Conservation (phyloP, 495 filamentous ascomycete species). For the Geoglossum glabrum region DNA sequence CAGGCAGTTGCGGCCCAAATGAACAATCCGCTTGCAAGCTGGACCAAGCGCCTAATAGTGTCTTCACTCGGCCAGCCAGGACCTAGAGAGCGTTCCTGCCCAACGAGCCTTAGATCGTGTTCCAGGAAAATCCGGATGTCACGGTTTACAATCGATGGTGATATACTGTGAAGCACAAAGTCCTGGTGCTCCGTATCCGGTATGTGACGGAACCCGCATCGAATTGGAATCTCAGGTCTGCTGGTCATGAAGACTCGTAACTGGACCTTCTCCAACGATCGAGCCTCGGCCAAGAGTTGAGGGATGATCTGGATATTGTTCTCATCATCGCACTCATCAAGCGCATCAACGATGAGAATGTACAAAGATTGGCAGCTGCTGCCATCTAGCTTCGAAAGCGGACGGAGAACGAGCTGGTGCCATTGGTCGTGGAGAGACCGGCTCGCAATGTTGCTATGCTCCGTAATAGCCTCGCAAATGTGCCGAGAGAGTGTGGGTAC, state of each 20-base stretch:
- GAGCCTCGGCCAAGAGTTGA: slow-evolving; percentile 10
- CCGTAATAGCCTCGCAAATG: slow-evolving; percentile 7
- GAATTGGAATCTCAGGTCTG: slow-evolving; percentile 6
- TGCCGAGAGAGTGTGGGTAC: background rate
- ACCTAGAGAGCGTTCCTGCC: background rate
- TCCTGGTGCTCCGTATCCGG: background rate
- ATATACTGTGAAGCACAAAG: background rate
- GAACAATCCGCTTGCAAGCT: slow-evolving; percentile 7
- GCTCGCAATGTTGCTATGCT: slow-evolving; percentile 7
- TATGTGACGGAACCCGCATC: background rate
- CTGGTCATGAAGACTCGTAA: slow-evolving; percentile 10
- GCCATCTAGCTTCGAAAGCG: slow-evolving; percentile 8
- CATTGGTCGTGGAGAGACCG: slow-evolving; percentile 7
- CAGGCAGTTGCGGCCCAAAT: slow-evolving; percentile 3
- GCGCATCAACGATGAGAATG: slow-evolving; percentile 10
- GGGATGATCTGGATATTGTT: slow-evolving; percentile 10
- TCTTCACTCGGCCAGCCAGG: background rate
- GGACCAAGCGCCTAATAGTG: background rate
- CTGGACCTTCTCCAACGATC: slow-evolving; percentile 5
- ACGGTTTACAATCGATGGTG: background rate
- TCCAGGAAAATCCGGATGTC: background rate
- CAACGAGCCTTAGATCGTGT: background rate
- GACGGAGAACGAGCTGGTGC: slow-evolving; percentile 7
- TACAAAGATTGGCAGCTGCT: background rate
- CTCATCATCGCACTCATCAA: slow-evolving; percentile 13